Conservation (phyloP, 352 stramenopile species). For the Globisporangium echinulatum region DNA sequence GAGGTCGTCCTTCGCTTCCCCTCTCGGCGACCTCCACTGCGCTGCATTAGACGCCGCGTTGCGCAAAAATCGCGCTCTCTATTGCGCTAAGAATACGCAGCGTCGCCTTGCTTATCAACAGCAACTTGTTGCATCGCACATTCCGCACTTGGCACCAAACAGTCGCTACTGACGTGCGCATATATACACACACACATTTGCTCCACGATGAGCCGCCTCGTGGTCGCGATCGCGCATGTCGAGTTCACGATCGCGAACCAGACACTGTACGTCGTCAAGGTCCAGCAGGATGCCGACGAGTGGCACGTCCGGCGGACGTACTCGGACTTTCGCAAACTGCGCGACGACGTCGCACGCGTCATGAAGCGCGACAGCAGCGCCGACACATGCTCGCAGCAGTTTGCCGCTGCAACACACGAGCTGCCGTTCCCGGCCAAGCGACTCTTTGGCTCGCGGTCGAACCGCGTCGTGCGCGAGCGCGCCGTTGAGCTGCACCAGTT, state of each 20-base stretch:
- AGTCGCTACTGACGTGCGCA: not conserved
- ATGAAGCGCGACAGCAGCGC: conserved; percentile 29
- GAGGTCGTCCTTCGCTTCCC: not conserved
- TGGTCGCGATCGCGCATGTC: conserved; percentile 69
- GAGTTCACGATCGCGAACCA: conserved; percentile 67
- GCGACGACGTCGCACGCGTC: conserved; percentile 55
- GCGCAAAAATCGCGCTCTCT: not conserved
- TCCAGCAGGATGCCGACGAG: conserved; percentile 66
- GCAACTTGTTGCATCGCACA: too few species aligned
- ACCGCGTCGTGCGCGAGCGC: conserved; percentile 68
- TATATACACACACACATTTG: not conserved
- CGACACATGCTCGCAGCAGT: conserved; percentile 41
- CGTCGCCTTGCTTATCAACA: not conserved
- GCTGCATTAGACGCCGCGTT: not conserved
- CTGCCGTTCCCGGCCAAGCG: conserved; percentile 53
- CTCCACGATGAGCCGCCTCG: conserved; percentile 54
- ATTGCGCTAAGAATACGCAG: not conserved
- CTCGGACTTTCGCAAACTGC: conserved; percentile 65
- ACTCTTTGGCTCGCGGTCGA: conserved; percentile 61
- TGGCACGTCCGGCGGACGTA: conserved; percentile 68
- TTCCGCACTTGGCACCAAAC: not conserved
- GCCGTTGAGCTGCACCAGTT: conserved; percentile 71
- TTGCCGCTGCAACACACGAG: conserved; percentile 24
- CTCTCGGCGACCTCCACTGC: not conserved
- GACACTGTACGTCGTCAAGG: conserved; percentile 69